Conservation (phyloP, 768 basidiomycete species). For the Clitopilus hobsonii region DNA sequence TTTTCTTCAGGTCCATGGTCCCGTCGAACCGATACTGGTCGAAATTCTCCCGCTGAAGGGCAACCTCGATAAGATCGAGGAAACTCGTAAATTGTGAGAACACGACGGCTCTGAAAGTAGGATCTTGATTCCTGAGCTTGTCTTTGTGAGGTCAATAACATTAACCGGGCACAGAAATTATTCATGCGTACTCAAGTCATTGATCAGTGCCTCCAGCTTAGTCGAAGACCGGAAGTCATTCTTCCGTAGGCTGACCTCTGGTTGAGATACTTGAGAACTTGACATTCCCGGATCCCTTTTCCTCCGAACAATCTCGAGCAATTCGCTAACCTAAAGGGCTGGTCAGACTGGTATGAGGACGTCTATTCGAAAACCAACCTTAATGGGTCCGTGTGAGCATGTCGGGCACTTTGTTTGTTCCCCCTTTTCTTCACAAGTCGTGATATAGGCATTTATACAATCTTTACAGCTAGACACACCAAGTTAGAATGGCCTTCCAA, state of each 20-base stretch:
- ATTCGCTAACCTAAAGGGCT: conserved; percentile 43
- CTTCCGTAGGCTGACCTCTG: conserved; percentile 56
- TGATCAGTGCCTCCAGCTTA: conserved; percentile 80
- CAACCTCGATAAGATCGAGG: conserved; percentile 73
- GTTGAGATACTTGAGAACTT: conserved; percentile 30
- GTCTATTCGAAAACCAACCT: conserved; percentile 26
- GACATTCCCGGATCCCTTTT: conserved; percentile 16
- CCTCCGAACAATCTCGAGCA: conserved; percentile 57
- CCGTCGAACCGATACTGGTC: conserved; percentile 85
- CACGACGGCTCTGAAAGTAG: conserved; percentile 77
- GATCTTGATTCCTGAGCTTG: conserved; percentile 64
- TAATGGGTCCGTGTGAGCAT: conserved; percentile 67
- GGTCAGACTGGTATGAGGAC: not conserved
- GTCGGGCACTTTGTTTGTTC: conserved; percentile 77
- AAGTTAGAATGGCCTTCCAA: not conserved
- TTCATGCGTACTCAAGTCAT: conserved; percentile 56
- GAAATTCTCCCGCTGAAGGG: conserved; percentile 64
- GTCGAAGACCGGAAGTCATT: conserved; percentile 90
- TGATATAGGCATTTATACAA: conserved; percentile 75
- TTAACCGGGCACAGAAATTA: not conserved
- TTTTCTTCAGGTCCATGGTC: conserved; percentile 82
- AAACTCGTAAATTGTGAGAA: conserved; percentile 92
- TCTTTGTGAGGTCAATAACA: conserved; percentile 26
- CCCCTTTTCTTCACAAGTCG: conserved; percentile 60
- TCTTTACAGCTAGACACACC: conserved; percentile 70